These are phyloP conservation scores for Phytophthora rubi DNA, from an alignment of 352 stramenopile genomes.

Conservation along the genomic window DNA sequence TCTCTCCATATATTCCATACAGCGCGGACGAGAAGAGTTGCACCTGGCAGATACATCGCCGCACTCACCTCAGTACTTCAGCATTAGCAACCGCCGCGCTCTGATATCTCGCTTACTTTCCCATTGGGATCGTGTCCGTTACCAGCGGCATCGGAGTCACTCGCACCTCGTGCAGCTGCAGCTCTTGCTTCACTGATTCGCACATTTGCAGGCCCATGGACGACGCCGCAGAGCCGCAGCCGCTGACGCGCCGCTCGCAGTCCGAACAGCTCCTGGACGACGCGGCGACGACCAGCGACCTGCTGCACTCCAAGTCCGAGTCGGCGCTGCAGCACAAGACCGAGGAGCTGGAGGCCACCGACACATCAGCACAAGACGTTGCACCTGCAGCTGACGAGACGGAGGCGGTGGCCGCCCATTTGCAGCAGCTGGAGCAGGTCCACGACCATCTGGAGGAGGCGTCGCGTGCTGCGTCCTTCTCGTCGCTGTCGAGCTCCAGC, in stretches of 20 bases:
- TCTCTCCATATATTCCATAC: not conserved
- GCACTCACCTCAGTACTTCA: slow-evolving; percentile 12
- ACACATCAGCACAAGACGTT: too few relatives aligned
- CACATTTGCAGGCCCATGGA: not conserved
- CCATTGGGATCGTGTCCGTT: slow-evolving; percentile 21
- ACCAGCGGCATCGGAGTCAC: slow-evolving; percentile 13
- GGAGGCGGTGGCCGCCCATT: slow-evolving; percentile 1
- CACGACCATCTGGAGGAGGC: slow-evolving; percentile 14
- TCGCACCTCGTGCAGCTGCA: slow-evolving; percentile 17
- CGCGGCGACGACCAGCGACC: not conserved
- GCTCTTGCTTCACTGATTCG: slow-evolving; percentile 9
- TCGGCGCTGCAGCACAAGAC: slow-evolving; percentile 3
- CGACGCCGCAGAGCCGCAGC: not conserved
- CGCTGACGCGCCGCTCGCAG: slow-evolving; percentile 7
- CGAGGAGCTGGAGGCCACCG: too few relatives aligned
- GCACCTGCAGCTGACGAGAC: not conserved
- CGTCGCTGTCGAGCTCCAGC: slow-evolving; percentile 28
- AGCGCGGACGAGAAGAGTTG: slow-evolving; percentile 1
- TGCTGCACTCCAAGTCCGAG: slow-evolving; percentile 21
- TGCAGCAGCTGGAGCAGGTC: slow-evolving; percentile 12
- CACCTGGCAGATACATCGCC: slow-evolving; percentile 17
- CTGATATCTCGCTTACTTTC: slow-evolving; percentile 31
- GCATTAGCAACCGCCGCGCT: not conserved
- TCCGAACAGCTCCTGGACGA: slow-evolving; percentile 11
- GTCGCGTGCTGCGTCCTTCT: slow-evolving; percentile 32